Evolutionary conservation across 441 rosid species (phyloP).

Genomic region (Gossypium davidsonii): DNA sequence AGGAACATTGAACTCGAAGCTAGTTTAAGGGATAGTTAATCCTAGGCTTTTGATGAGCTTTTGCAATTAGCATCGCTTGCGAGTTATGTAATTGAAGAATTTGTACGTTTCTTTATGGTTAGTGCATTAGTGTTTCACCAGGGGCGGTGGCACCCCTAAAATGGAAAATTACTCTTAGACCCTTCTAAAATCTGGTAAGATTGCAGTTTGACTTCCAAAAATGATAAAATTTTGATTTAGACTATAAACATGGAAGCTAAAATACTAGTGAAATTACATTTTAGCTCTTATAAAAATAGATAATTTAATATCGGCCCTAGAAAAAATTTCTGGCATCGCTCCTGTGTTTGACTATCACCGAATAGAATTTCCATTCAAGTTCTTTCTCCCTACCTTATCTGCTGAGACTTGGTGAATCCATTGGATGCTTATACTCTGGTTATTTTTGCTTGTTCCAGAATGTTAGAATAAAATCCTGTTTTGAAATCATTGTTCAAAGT

Average conservation of each 20-base stretch:
- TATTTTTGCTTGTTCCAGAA: constrained; percentile 1
- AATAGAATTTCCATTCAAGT: background rate
- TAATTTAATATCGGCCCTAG: no score
- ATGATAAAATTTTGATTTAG: no score
- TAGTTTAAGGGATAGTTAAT: background rate
- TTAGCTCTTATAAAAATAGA: no score
- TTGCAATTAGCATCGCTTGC: background rate
- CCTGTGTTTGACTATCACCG: background rate
- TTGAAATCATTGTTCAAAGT: background rate
- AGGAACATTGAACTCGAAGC: background rate
- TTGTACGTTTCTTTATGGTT: background rate
- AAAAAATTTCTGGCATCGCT: no score
- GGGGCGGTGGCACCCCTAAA: no score
- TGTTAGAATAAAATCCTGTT: background rate
- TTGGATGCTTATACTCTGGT: background rate
- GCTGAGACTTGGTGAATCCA: background rate
- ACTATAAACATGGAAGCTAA: no score
- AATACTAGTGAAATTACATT: no score
- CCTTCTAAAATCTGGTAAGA: no score
- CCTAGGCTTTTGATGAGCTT: background rate
- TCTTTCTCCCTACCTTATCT: background rate
- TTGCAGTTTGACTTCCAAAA: no score
- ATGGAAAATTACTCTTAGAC: no score
- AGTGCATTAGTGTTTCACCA: no score
- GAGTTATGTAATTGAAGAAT: background rate